Conservation (phyloP, 352 stramenopile species). For the Phytopythium mirpurense region DNA sequence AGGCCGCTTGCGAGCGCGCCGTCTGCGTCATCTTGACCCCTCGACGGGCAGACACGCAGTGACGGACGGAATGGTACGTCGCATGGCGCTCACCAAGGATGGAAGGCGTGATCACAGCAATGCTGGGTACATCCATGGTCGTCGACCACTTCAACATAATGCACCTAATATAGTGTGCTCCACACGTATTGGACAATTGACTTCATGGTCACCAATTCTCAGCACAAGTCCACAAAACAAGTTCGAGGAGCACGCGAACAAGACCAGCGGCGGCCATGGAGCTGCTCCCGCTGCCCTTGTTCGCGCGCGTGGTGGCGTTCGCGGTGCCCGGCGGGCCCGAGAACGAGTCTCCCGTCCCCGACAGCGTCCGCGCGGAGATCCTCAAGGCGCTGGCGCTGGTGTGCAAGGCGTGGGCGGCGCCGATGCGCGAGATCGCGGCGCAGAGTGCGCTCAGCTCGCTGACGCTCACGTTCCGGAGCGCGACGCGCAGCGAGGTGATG, state of each 20-base stretch:
- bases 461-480: slow-evolving; percentile 25
- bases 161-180: too few relatives aligned
- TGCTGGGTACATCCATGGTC: too few relatives aligned
- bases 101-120: too few relatives aligned
- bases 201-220: not conserved
- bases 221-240: not conserved
- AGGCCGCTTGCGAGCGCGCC: slow-evolving; percentile 52
- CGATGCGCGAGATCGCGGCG: slow-evolving; percentile 26
- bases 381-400: slow-evolving; percentile 28
- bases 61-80: not conserved
- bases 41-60: slow-evolving; percentile 7
- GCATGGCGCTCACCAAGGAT: too few relatives aligned
- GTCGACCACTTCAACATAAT: not conserved
- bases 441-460: slow-evolving; percentile 17
- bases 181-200: too few relatives aligned
- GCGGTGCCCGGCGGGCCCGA: slow-evolving; percentile 14
- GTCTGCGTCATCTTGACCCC: slow-evolving; percentile 52
- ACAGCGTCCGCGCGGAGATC: slow-evolving; percentile 4
- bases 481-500: slow-evolving; percentile 21
- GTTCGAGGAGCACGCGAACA: not conserved
- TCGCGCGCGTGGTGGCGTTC: slow-evolving; percentile 29
- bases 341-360: slow-evolving; percentile 7
- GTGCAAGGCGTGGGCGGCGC: slow-evolving; percentile 22
- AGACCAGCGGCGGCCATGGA: not conserved
- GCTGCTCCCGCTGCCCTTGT: slow-evolving; percentile 15